Evolutionary conservation across 1,284 basidiomycete genomes (phyloP).

Genomic region (Apiotrichum sp.): DNA sequence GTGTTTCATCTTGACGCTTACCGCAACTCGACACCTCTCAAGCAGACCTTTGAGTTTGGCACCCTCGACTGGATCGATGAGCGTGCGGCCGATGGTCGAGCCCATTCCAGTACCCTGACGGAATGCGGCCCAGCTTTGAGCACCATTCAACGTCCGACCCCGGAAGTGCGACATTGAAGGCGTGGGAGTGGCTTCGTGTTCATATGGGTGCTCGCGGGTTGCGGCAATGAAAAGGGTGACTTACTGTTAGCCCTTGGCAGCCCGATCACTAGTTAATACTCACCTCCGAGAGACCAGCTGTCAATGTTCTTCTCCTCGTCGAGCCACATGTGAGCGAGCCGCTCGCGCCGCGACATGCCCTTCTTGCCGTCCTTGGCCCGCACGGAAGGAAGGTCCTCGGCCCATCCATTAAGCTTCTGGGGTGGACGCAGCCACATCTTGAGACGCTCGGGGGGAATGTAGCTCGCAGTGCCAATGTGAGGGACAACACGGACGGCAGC

Average conservation of each 20-base stretch:
- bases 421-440: constrained; percentile 7
- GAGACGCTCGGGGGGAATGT: constrained; percentile 22
- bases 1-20: background rate
- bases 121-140: background rate
- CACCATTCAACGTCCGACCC: background rate
- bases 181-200: background rate
- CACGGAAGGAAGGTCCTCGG: constrained; percentile 1
- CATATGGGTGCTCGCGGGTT: constrained; percentile 8
- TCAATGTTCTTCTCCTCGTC: constrained; percentile 19
- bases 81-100: background rate
- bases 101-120: background rate
- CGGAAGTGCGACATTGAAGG: too few species aligned
- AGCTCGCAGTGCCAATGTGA: constrained; percentile 16
- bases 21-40: background rate
- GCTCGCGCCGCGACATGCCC: constrained; percentile 5
- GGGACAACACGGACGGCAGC: background rate
- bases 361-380: background rate
- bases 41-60: background rate
- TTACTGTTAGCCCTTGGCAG: background rate
- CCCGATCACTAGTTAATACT: background rate
- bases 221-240: constrained; percentile 12
- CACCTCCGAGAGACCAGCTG: constrained; percentile 26
- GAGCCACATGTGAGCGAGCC: constrained; percentile 17
- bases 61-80: background rate
- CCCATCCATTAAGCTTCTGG: background rate